Base-by-base conservation (phyloP, 1,284 basidiomycete genomes). In the Naganishia albida region DNA sequence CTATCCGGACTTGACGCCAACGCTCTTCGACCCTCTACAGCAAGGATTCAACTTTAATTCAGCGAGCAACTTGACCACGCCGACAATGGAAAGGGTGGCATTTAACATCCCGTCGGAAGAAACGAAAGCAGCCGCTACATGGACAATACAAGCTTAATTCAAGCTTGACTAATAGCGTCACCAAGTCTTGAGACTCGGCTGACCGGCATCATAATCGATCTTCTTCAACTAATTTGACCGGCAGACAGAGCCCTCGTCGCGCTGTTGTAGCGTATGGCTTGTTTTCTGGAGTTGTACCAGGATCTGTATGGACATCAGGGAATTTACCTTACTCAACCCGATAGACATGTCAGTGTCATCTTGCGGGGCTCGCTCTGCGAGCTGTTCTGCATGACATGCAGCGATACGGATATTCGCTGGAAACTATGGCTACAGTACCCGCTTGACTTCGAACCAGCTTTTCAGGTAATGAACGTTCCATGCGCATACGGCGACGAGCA, bases 401-500 rank as follows among this genome's bases (percentile, higher is more conserved):
- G 15, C 26, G 13, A 25, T 39, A 18, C 7, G 23, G 16, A n/a
- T 1, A 25, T n/a, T n/a, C 34, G 10, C 12, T 18, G 25, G 42
- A 4, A 18, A 39, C 42, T 16, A 28, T 3, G 28, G 30, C 67
- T 82, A 91, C 78, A 94, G 90, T 75, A 93, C 89, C 78, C 93
- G 87, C 78, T 95, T 95, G 68, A 94, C 91, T 81, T 95, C 92
- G 73, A 95, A 95, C 77, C 85, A 77, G 71, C 88, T 91, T 83
- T 97, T 95, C 66, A 99, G 84, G 82, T 98, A 99, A 81, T 95
- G 97, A 64, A 99, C 86, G 80, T 99, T 97, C 91, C 93, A 98
- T 34, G 85, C 93, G 68, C 96, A 94, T 0, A 97, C 90, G 16
- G 86, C 83, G 73, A 98, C 88, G 50, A 99, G 82, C 34, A 99